Conservation (phyloP, 164 flowering plant genomes). For the Stephania cephalantha region DNA sequence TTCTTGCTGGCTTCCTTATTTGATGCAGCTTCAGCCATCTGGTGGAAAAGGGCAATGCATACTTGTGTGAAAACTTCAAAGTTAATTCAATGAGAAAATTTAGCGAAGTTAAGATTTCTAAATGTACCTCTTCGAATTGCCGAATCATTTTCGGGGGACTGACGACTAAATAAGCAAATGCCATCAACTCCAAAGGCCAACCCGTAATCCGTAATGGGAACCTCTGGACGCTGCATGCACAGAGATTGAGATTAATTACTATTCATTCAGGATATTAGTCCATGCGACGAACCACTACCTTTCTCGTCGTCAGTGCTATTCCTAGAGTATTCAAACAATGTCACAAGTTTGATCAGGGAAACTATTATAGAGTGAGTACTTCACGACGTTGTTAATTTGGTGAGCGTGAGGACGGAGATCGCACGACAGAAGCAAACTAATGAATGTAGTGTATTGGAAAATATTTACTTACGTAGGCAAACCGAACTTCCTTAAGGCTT, state of each 20-base stretch:
- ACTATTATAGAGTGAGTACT: not conserved
- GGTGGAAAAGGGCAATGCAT: slow-evolving; percentile 4
- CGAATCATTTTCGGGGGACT: slow-evolving; percentile 71
- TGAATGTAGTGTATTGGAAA: not conserved
- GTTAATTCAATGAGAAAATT: not conserved
- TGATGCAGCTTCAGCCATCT: slow-evolving; percentile 95
- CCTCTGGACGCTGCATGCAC: slow-evolving; percentile 46
- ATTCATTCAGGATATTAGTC: not conserved
- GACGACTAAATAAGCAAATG: slow-evolving; percentile 81
- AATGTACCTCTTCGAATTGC: slow-evolving; percentile 73
- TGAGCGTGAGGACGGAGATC: not conserved
- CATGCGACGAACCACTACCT: not conserved
- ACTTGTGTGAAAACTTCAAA: not conserved
- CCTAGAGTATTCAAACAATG: no score
- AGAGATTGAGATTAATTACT: not conserved
- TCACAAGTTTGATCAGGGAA: not conserved
- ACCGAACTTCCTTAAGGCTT: slow-evolving; percentile 63
- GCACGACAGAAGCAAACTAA: not conserved
- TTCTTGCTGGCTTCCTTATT: slow-evolving; percentile 50
- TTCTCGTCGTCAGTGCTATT: not conserved
- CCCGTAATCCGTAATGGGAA: slow-evolving; percentile 82
- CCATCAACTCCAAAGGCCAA: slow-evolving; percentile 91
- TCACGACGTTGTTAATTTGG: not conserved
- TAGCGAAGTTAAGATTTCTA: not conserved
- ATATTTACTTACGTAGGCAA: slow-evolving; percentile 55